A percentile compares a stretch with the other conserved stretches of the same genome.
Evolutionary conservation across 805 yeast species (phyloP).

Genomic region (Isabelozyma heimii): DNA sequence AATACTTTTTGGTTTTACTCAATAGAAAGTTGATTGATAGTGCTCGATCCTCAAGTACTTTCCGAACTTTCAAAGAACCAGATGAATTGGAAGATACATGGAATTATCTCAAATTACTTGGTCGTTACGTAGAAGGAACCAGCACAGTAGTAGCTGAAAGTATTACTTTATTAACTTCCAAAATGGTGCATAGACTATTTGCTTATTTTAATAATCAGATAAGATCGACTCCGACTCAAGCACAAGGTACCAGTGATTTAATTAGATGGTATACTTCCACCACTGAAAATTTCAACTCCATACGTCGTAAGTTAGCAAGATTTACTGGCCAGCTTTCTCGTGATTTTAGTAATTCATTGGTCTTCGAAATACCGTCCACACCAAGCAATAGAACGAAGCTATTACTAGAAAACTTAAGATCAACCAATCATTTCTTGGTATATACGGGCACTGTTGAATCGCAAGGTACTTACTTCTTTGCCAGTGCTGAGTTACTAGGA

Average conservation of each 20-base stretch:
- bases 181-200: constrained; percentile 65
- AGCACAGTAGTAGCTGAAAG: constrained; percentile 79
- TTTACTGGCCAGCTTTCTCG: constrained; percentile 66
- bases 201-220: constrained; percentile 72
- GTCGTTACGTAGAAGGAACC: constrained; percentile 76
- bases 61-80: constrained; percentile 85
- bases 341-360: constrained; percentile 71
- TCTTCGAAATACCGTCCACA: constrained; percentile 46
- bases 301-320: constrained; percentile 79
- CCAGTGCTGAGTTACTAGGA: constrained; percentile 55
- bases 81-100: constrained; percentile 85
- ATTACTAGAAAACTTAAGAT: constrained; percentile 56
- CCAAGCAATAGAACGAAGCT: constrained; percentile 46
- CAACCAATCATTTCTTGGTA: constrained; percentile 71
- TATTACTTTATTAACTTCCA: constrained; percentile 61
- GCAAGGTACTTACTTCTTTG: constrained; percentile 78
- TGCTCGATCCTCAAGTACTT: constrained; percentile 57
- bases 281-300: constrained; percentile 67
- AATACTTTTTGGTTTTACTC: constrained; percentile 65
- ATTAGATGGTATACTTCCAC: constrained; percentile 66
- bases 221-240: constrained; percentile 51
- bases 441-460: constrained; percentile 71
- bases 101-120: constrained; percentile 72
- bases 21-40: constrained; percentile 78
- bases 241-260: constrained; percentile 33